Evolutionary conservation across 805 yeast genomes (phyloP).

Genomic region (Ogataea pini): DNA sequence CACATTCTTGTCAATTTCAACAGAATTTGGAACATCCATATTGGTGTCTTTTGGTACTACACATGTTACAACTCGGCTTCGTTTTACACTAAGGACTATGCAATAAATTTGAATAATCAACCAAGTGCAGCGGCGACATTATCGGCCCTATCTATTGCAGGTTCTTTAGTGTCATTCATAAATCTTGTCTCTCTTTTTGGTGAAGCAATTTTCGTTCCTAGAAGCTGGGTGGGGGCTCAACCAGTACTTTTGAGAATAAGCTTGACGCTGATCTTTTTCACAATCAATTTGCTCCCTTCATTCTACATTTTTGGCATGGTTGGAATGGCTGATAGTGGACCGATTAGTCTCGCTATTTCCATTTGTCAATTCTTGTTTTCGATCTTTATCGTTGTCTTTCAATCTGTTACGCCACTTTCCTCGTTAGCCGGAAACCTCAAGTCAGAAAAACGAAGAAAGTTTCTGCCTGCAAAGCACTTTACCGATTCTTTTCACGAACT

Average conservation of each 20-base stretch:
- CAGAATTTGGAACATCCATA: conserved; percentile 77
- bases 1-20: conserved; percentile 74
- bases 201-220: conserved; percentile 66
- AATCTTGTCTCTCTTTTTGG: conserved; percentile 55
- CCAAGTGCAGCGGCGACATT: conserved; percentile 59
- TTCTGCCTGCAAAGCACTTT: conserved; percentile 55
- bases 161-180: conserved; percentile 58
- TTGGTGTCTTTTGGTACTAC: conserved; percentile 75
- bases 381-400: conserved; percentile 51
- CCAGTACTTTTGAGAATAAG: conserved; percentile 52
- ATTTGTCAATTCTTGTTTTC: conserved; percentile 59
- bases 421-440: conserved; percentile 48
- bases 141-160: conserved; percentile 67
- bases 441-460: conserved; percentile 39
- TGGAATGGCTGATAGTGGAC: conserved; percentile 37
- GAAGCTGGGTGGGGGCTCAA: conserved; percentile 72
- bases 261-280: conserved; percentile 43
- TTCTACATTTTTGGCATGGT: conserved; percentile 47
- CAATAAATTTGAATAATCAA: conserved; percentile 52
- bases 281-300: conserved; percentile 51
- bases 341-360: conserved; percentile 46
- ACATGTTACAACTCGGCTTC: conserved; percentile 69
- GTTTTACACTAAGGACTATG: conserved; percentile 60
- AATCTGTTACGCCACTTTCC: conserved; percentile 64
- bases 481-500: conserved; percentile 59